Percentiles rank a stretch among this genome's conserved stretches.
These are phyloP conservation scores for Coemansia sp. DNA, from an alignment of 192 early-diverging fungal species.

Conservation along the genomic window DNA sequence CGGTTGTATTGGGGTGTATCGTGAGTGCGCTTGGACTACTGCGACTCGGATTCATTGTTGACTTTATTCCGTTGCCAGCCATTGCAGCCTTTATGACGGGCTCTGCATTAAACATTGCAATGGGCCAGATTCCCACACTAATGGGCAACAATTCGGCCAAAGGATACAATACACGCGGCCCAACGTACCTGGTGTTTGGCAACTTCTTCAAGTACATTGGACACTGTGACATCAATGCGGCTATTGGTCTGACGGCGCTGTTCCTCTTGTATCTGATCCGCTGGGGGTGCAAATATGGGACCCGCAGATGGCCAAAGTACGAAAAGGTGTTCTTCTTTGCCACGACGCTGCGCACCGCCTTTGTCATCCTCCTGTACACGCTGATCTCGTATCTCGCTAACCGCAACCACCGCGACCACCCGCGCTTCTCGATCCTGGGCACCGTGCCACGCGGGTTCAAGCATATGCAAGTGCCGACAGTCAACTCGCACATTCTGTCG, in stretches of 20 bases:
- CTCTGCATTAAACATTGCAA: conserved; percentile 74
- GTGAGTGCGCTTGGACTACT: conserved; percentile 71
- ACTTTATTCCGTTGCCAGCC: conserved; percentile 81
- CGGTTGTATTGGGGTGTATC: conserved; percentile 74
- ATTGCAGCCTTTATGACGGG: conserved; percentile 89
- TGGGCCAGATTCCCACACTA: conserved; percentile 77
- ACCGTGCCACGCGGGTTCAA: conserved; percentile 74
- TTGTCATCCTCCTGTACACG: conserved; percentile 77
- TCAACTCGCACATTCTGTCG: conserved; percentile 57
- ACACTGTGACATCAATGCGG: conserved; percentile 51
- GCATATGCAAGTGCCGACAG: conserved; percentile 57
- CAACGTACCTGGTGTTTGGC: conserved; percentile 75
- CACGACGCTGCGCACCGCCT: conserved; percentile 70
- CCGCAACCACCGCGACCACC: conserved; percentile 52
- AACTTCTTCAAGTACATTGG: conserved; percentile 61
- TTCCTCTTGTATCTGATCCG: conserved; percentile 53
- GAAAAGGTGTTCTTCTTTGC: conserved; percentile 61
- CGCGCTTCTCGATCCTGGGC: conserved; percentile 66
- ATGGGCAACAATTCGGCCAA: conserved; percentile 72
- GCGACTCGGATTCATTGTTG: conserved; percentile 81
- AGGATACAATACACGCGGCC: conserved; percentile 62
- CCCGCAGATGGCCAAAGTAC: conserved; percentile 53
- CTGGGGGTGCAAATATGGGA: conserved; percentile 28
- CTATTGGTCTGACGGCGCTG: conserved; percentile 48
- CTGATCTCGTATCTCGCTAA: conserved; percentile 69